A percentile compares a stretch with the other conserved stretches of the same genome.
Evolutionary conservation across 352 stramenopile species (phyloP).

Genomic region (Phytophthora rubi): DNA sequence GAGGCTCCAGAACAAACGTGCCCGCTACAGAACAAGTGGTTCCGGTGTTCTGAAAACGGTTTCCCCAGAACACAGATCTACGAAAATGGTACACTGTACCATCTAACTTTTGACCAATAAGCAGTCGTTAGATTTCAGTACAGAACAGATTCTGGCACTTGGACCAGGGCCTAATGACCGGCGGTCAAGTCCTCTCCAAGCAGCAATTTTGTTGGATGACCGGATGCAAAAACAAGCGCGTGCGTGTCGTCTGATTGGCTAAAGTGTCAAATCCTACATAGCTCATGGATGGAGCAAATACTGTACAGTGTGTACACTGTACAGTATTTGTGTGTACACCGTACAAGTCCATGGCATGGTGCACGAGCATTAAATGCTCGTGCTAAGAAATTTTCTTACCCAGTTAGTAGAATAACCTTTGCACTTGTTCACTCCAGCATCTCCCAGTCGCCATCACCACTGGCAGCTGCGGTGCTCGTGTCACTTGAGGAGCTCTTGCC

Average conservation of each 20-base stretch:
- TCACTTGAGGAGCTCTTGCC: slow-evolving; percentile 27
- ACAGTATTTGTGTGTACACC: no score
- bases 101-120: no score
- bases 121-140: no score
- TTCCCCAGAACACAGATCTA: no score
- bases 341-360: background rate
- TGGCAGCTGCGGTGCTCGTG: slow-evolving; percentile 11
- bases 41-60: no score
- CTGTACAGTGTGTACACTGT: no score
- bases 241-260: slow-evolving; percentile 11
- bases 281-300: background rate
- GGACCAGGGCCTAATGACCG: no score
- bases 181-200: slow-evolving; percentile 16
- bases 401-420: slow-evolving; percentile 1
- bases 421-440: slow-evolving; percentile 31
- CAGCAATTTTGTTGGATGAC: slow-evolving; percentile 33
- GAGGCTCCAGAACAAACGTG: no score
- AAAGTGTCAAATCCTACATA: slow-evolving; percentile 12
- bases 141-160: no score
- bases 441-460: slow-evolving; percentile 35
- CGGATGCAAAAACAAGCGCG: slow-evolving; percentile 13
- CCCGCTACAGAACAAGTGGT: no score
- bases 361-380: background rate
- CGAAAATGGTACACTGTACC: no score
- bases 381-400: background rate